phyloP scores from a whole-genome alignment of 2,329 filamentous ascomycete species.

The Aureobasidium sp. region DNA sequence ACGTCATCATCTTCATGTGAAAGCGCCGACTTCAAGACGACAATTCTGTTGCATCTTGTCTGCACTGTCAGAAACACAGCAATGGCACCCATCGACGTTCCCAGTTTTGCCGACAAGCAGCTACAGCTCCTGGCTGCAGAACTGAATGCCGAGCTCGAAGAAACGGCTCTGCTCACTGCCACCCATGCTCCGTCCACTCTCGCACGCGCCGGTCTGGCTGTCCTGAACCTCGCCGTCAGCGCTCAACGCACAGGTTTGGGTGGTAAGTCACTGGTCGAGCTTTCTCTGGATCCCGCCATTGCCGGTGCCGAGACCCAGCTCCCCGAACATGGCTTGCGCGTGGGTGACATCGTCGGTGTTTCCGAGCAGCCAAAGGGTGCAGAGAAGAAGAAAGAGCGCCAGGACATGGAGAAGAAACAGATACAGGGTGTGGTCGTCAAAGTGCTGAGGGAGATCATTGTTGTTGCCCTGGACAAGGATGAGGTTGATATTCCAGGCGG shows the following conservation, averaged over 20 bases:
- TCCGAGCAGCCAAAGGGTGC: slow-evolving; percentile 64
- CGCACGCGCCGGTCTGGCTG: slow-evolving; percentile 67
- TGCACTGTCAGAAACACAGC: not conserved
- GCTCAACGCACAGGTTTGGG: slow-evolving; percentile 82
- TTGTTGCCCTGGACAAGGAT: slow-evolving; percentile 63
- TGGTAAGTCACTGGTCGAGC: slow-evolving; percentile 81
- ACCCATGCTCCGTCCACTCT: slow-evolving; percentile 61
- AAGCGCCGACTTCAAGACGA: not conserved
- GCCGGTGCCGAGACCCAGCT: slow-evolving; percentile 41
- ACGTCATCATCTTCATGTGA: slow-evolving; percentile 7
- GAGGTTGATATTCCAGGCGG: slow-evolving; percentile 43
- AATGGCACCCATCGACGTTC: slow-evolving; percentile 42
- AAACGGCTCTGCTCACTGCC: slow-evolving; percentile 59
- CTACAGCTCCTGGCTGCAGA: slow-evolving; percentile 62
- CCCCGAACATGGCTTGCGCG: slow-evolving; percentile 66
- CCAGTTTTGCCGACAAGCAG: slow-evolving; percentile 62
- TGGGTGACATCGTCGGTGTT: slow-evolving; percentile 70
- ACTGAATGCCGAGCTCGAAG: slow-evolving; percentile 61
- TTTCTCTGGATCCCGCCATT: slow-evolving; percentile 64
- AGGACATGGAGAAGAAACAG: slow-evolving; percentile 60
- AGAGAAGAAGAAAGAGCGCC: slow-evolving; percentile 64
- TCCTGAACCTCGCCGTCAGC: slow-evolving; percentile 65
- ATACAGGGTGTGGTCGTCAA: slow-evolving; percentile 62
- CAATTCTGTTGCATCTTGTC: not conserved
- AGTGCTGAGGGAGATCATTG: slow-evolving; percentile 50